These are phyloP conservation scores for Gentiana macrophylla DNA, from an alignment of 257 asterid genomes.

Conservation along the genomic window DNA sequence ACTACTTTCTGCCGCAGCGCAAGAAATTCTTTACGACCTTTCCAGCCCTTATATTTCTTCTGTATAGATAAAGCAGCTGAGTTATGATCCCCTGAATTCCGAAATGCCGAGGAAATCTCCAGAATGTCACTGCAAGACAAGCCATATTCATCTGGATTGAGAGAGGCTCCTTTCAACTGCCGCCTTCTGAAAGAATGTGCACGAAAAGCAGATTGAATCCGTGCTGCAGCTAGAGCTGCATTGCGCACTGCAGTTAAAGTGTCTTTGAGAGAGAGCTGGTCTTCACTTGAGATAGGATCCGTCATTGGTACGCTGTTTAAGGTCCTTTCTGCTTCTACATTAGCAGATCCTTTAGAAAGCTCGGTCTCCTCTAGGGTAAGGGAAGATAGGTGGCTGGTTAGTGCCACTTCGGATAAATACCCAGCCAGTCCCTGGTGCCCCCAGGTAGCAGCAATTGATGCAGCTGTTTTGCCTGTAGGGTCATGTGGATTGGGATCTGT, in stretches of 20 bases:
- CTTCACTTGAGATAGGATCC: constrained; percentile 34
- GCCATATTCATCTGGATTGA: constrained; percentile 37
- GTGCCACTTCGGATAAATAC: constrained; percentile 79
- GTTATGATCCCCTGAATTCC: constrained; percentile 42
- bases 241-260: constrained; percentile 77
- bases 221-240: constrained; percentile 93
- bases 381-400: constrained; percentile 84
- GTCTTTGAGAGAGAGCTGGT: constrained; percentile 56
- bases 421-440: constrained; percentile 95
- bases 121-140: constrained; percentile 31
- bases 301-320: constrained; percentile 34
- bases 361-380: constrained; percentile 63
- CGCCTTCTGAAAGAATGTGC: constrained; percentile 87
- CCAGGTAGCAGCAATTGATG: constrained; percentile 55
- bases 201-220: constrained; percentile 93
- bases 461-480: constrained; percentile 76
- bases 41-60: constrained; percentile 86
- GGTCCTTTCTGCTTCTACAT: constrained; percentile 76
- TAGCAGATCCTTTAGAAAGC: constrained; percentile 68
- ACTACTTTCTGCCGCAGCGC: constrained; percentile 84
- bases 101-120: constrained; percentile 48
- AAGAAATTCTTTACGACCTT: constrained; percentile 79
- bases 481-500: constrained; percentile 81
- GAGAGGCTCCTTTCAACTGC: constrained; percentile 37
- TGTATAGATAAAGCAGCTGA: constrained; percentile 87